These are phyloP conservation scores for Rhizopogon rudus DNA, from an alignment of 768 basidiomycete genomes.

Conservation along the genomic window DNA sequence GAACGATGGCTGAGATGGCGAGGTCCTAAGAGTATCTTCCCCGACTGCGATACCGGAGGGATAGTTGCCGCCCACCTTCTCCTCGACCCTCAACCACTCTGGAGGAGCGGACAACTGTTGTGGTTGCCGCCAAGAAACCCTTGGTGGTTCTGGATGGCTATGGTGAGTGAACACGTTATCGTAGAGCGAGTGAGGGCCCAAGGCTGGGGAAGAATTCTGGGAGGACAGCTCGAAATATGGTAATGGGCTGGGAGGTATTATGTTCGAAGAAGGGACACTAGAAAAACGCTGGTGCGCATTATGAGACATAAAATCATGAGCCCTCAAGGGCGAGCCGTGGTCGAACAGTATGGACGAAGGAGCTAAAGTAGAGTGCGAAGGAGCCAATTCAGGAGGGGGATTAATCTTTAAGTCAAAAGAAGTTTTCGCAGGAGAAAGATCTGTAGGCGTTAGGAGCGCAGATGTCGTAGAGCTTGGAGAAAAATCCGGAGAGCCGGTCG, in stretches of 20 bases:
- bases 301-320: conserved; percentile 24
- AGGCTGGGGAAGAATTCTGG: conserved; percentile 35
- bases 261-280: conserved; percentile 19
- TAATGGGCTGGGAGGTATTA: conserved; percentile 19
- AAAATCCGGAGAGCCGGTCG: conserved; percentile 59
- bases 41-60: conserved; percentile 15
- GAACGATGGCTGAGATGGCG: conserved; percentile 22
- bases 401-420: conserved; percentile 54
- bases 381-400: conserved; percentile 44
- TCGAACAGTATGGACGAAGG: conserved; percentile 41
- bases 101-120: conserved; percentile 23
- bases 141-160: conserved; percentile 15
- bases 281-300: conserved; percentile 22
- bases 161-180: conserved; percentile 16
- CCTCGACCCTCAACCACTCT: conserved; percentile 43
- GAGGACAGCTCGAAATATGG: conserved; percentile 52
- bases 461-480: conserved; percentile 72
- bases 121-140: conserved; percentile 20
- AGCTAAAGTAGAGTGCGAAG: conserved; percentile 19
- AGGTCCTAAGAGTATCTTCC: conserved; percentile 25
- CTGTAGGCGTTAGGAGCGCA: conserved; percentile 68
- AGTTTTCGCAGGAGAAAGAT: conserved; percentile 59
- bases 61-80: conserved; percentile 18
- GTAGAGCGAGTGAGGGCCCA: conserved; percentile 31
- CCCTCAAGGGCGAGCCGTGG: conserved; percentile 33